Evolutionary conservation across 805 yeast genomes (phyloP), one percentile per base, ranked within the genome.

Genomic region (Saccharomycopsis sp.): DNA sequence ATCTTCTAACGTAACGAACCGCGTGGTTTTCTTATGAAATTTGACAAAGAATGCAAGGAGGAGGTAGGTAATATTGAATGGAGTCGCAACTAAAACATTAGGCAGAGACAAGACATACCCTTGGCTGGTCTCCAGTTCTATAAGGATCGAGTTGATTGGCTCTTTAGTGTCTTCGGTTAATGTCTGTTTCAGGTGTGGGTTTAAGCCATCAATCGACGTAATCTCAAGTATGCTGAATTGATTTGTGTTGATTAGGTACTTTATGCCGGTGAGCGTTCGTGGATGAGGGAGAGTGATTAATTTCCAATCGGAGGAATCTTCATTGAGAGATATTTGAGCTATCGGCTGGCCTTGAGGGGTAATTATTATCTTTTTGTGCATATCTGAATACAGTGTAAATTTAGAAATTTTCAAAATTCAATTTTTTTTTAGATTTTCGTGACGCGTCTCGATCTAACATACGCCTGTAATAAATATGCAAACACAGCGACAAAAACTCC

Each of bases 1-100:
- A 41, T 48, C 52, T 39, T 48, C 52, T 11, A 48, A 28, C 2
- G 50, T 41, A 5, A 19, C 11, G 22, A 22, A 45, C 22, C 51
- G 17, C 4, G 43, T n/a, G 22, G 38, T 24, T 9, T n/a, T 16
- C 8, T 36, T 21, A 17, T 38, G 27, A 14, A 23, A 37, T 19
- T 29, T 38, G 26, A 29, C 29, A 20, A 44, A 48, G 26, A 32
- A 48, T 5, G 35, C 29, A 11, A 45, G n/a, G 5, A 48, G 21
- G 3, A 41, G 21, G 33, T 44, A 48, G 5, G 38, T 21, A 3
- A 39, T 7, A 28, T 42, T 42, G 38, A 41, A 48, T 16, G 20
- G 22, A 2, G 50, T 48, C 6, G 44, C 47, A 2, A 45, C 44
- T 20, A 24, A 36, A 4, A 48, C 39, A 2, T 44, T 16, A 1